These are phyloP conservation scores for Escovopsis sp. DNA, from an alignment of 2,329 filamentous ascomycete species.

Conservation along the genomic window DNA sequence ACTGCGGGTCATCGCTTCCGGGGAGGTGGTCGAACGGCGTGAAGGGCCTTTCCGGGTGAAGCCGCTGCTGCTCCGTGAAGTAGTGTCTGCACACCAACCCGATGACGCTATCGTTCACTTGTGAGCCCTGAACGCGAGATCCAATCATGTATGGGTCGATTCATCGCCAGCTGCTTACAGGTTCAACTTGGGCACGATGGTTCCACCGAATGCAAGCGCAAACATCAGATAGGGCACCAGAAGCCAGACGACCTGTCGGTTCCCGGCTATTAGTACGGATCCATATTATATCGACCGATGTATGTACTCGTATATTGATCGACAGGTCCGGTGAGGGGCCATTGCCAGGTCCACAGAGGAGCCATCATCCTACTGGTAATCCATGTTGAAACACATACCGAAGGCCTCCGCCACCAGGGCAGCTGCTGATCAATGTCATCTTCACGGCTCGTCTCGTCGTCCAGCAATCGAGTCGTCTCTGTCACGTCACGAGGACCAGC, in stretches of 20 bases:
- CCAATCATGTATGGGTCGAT: background rate
- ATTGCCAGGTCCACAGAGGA: no score
- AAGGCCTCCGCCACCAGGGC: constrained; percentile 49
- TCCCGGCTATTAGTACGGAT: constrained; percentile 10
- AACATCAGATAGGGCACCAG: constrained; percentile 68
- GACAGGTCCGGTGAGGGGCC: background rate
- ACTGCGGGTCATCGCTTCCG: constrained; percentile 62
- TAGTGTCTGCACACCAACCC: constrained; percentile 73
- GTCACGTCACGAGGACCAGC: constrained; percentile 2
- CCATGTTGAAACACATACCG: constrained; percentile 28
- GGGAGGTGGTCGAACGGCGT: constrained; percentile 48
- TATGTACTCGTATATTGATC: background rate
- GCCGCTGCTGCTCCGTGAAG: constrained; percentile 49
- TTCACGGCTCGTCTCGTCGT: constrained; percentile 1
- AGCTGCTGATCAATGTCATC: constrained; percentile 23
- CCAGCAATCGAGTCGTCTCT: constrained; percentile 27
- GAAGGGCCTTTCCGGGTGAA: constrained; percentile 31
- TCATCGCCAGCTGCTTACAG: constrained; percentile 31
- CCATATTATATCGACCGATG: no score
- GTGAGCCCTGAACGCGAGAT: background rate
- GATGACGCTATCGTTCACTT: constrained; percentile 41
- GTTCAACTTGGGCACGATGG: constrained; percentile 76
- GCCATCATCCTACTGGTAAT: no score
- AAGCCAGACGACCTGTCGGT: constrained; percentile 61
- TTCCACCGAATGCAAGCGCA: constrained; percentile 73